These are phyloP conservation scores for Globisporangium viniferum DNA, from an alignment of 352 stramenopile species.

Conservation along the genomic window DNA sequence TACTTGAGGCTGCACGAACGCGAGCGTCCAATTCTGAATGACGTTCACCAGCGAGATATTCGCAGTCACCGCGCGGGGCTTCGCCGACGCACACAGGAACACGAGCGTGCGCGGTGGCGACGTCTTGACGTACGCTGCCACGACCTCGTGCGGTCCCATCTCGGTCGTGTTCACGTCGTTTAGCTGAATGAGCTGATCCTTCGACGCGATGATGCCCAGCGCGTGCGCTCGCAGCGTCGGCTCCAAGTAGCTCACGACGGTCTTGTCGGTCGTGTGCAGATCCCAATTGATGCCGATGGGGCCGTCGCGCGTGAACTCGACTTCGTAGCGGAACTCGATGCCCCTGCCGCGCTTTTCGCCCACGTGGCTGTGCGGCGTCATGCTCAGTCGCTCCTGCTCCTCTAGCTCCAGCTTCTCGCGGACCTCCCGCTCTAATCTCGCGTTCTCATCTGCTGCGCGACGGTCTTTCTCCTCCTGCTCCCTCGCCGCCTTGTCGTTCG, in stretches of 20 bases:
- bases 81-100: slow-evolving; percentile 33
- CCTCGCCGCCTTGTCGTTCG: slow-evolving; percentile 28
- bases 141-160: slow-evolving; percentile 51
- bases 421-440: slow-evolving; percentile 26
- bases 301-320: slow-evolving; percentile 46
- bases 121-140: slow-evolving; percentile 44
- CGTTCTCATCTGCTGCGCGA: slow-evolving; percentile 29
- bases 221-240: slow-evolving; percentile 40
- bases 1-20: slow-evolving; percentile 40
- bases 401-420: slow-evolving; percentile 35
- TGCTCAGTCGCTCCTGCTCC: slow-evolving; percentile 45
- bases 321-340: slow-evolving; percentile 66
- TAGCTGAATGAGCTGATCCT: slow-evolving; percentile 58
- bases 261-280: slow-evolving; percentile 40
- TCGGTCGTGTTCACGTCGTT: slow-evolving; percentile 63
- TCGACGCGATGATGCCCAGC: slow-evolving; percentile 45
- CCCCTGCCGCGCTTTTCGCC: slow-evolving; percentile 36
- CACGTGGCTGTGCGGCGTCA: slow-evolving; percentile 49
- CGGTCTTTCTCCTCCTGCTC: slow-evolving; percentile 37
- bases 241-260: slow-evolving; percentile 61
- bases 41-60: neutral
- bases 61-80: slow-evolving; percentile 10
- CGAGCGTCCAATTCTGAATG: slow-evolving; percentile 52
- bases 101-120: slow-evolving; percentile 47
- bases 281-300: slow-evolving; percentile 77